Base-by-base conservation (phyloP, 2,329 filamentous ascomycete species). In the Fusarium hostae region DNA sequence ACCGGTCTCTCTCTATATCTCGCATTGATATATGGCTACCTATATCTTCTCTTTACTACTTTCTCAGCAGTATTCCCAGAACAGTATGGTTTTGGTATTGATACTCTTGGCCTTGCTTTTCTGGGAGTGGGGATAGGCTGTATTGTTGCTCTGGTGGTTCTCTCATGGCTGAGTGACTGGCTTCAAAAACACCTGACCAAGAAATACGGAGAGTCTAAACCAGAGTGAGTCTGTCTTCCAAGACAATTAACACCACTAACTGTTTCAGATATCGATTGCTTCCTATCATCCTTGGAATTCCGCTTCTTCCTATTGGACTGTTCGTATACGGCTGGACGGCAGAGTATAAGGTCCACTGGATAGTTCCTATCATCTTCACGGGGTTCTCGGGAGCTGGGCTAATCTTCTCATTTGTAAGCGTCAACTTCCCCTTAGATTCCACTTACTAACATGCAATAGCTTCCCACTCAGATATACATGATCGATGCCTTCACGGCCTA, bases 381-480 rank as follows among this genome's bases (percentile, higher is more conserved):
- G 65, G 63, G 6, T 52, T 67, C 9, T 60, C 61, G 3, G 61
- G 41, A 12, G 61, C 64, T 3, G 64, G 64, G 2, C 34, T 60
- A 2, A 67, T 67, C 26, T 66, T 67, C 41, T 67, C 61, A 3
- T 67, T 67, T 60, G 61, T 66, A 30, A 39, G 62, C 6, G 22
- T 6, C 10, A 3, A 6, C 5, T 11, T 9, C 18, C 5, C 9
- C 7, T 3, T 10, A 3, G 5, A 6, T 2, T 16, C 16, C 1
- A 13, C 11, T 11, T 7, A 8, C 35, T 24, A 7, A 16, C 9
- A 2, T 4, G 1, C 18, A 18, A 13, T 1, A 66, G 64, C 64
- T 67, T 3, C 47, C 64, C 1, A 67, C 63, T 6, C 65, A 68
- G 24, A 68, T 57, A 40, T 68, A 68, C 8, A 63, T 68, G 57